These are phyloP conservation scores for Colletotrichum theobromicola DNA, from an alignment of 2,329 filamentous ascomycete genomes.

Conservation along the genomic window DNA sequence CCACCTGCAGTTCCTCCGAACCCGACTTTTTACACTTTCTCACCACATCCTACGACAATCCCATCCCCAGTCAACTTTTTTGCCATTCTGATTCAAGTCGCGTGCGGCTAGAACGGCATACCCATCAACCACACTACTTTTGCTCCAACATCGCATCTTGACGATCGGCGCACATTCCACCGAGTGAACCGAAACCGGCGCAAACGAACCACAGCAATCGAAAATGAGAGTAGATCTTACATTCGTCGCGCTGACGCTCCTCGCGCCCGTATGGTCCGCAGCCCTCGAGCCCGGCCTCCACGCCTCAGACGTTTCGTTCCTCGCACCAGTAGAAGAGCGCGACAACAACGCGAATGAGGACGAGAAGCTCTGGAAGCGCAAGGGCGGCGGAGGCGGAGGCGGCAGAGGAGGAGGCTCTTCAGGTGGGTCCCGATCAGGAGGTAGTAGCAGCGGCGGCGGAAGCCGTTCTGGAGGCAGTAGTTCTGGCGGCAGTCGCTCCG, in stretches of 20 bases:
- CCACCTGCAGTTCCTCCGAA: neutral
- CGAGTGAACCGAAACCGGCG: neutral
- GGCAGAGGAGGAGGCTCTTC: conserved; percentile 27
- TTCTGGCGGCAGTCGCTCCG: neutral
- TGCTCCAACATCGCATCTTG: neutral
- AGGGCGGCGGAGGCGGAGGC: conserved; percentile 63
- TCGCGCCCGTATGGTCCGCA: conserved; percentile 25
- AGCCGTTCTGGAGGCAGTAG: conserved; percentile 22
- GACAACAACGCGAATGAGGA: conserved; percentile 20
- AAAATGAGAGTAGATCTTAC: conserved; percentile 36
- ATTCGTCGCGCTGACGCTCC: conserved; percentile 32
- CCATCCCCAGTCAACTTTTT: neutral
- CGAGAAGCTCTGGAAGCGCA: conserved; percentile 63
- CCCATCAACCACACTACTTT: neutral
- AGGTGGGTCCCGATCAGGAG: conserved; percentile 19
- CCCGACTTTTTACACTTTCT: neutral
- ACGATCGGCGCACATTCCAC: neutral
- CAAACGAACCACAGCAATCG: neutral
- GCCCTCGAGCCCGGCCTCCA: conserved; percentile 26
- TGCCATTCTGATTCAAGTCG: neutral
- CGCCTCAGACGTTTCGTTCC: conserved; percentile 5
- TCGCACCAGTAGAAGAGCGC: conserved; percentile 22
- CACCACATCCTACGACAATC: neutral
- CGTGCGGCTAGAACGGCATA: neutral
- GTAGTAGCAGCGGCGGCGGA: conserved; percentile 28